Evolutionary conservation across 2,329 filamentous ascomycete genomes (phyloP).

Genomic region (Fusarium sp.): DNA sequence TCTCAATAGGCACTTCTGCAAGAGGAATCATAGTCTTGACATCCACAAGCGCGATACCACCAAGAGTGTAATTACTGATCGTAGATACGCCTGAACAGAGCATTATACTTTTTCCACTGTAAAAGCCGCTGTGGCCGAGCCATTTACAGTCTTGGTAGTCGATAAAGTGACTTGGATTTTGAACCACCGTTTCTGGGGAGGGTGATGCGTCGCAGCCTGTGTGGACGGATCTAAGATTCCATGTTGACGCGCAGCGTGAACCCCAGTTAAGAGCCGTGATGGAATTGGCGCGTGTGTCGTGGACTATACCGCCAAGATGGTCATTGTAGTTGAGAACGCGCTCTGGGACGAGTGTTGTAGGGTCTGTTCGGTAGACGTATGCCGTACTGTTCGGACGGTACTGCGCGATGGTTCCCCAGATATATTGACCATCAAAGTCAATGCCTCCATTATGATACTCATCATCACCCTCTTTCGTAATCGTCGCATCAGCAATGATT

Average conservation of each 20-base stretch:
- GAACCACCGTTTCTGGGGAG: conserved; percentile 30
- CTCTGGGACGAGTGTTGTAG: conserved; percentile 50
- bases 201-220: conserved; percentile 35
- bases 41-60: conserved; percentile 61
- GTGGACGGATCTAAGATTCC: conserved; percentile 42
- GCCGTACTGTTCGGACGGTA: conserved; percentile 61
- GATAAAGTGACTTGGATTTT: conserved; percentile 57
- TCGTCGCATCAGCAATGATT: conserved; percentile 57
- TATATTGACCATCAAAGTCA: conserved; percentile 59
- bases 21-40: conserved; percentile 57
- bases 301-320: conserved; percentile 60
- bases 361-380: conserved; percentile 54
- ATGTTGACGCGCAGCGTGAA: conserved; percentile 54
- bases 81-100: conserved; percentile 59
- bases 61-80: conserved; percentile 51
- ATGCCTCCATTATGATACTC: conserved; percentile 62
- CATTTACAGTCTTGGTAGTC: conserved; percentile 66
- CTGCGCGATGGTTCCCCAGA: conserved; percentile 60
- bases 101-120: conserved; percentile 56
- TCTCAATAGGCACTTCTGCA: conserved; percentile 58
- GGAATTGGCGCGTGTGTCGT: conserved; percentile 50
- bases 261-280: conserved; percentile 61
- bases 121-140: conserved; percentile 54
- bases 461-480: conserved; percentile 51
- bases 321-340: conserved; percentile 52